A percentile compares a stretch with the other conserved stretches of the same genome.
These are phyloP conservation scores for Inonotus hispidus DNA, from an alignment of 1,284 basidiomycete genomes.

Conservation along the genomic window DNA sequence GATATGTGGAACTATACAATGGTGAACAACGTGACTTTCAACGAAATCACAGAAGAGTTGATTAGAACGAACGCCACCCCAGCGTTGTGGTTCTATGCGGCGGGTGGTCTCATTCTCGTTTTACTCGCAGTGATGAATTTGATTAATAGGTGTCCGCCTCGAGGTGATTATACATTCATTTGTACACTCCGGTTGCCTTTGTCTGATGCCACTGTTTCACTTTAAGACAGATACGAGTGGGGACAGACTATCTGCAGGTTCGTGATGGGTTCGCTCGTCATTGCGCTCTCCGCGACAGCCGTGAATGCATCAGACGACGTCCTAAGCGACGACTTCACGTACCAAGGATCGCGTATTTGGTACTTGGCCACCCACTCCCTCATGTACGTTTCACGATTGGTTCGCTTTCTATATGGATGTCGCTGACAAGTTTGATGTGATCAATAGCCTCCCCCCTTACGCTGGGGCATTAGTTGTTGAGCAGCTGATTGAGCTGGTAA, in stretches of 20 bases:
- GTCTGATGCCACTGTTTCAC: neutral
- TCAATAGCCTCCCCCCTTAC: slow-evolving; percentile 13
- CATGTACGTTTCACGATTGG: slow-evolving; percentile 5
- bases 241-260: slow-evolving; percentile 16
- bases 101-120: slow-evolving; percentile 2
- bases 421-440: neutral
- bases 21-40: slow-evolving; percentile 10
- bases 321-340: slow-evolving; percentile 7
- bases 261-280: slow-evolving; percentile 7
- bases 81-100: slow-evolving; percentile 13
- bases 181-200: neutral
- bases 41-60: neutral
- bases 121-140: slow-evolving; percentile 5
- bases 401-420: neutral
- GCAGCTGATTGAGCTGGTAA: slow-evolving; percentile 14
- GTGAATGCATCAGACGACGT: slow-evolving; percentile 7
- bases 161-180: neutral
- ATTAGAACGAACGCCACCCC: slow-evolving; percentile 11
- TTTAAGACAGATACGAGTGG: slow-evolving; percentile 17
- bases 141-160: slow-evolving; percentile 7
- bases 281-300: slow-evolving; percentile 12
- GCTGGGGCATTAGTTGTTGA: slow-evolving; percentile 6
- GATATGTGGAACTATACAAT: neutral
- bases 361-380: slow-evolving; percentile 11
- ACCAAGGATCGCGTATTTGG: slow-evolving; percentile 15